A percentile compares a stretch with the other conserved stretches of the same genome.
phyloP scores from a whole-genome alignment of 1,139 yeast genomes.

The Suhomyces chickasaworum region DNA sequence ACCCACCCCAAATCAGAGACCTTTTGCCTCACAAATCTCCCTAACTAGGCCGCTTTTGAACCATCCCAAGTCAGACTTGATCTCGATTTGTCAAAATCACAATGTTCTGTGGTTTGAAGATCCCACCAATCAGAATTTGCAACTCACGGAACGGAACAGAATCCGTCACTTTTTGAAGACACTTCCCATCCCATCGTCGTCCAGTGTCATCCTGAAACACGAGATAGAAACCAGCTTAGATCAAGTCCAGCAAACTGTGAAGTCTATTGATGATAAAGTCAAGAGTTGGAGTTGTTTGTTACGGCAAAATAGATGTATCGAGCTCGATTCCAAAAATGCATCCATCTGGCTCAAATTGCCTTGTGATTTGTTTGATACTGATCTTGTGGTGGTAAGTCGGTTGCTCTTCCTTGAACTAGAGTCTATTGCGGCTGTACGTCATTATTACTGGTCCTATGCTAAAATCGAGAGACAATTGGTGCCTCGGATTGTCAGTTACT shows the following conservation, averaged over 20 bases:
- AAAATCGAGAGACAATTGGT: constrained; percentile 38
- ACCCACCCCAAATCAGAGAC: constrained; percentile 26
- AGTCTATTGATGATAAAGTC: constrained; percentile 1
- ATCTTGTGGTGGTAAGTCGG: constrained; percentile 30
- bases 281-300: neutral
- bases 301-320: neutral
- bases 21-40: constrained; percentile 3
- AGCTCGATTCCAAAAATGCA: constrained; percentile 13
- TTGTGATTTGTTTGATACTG: constrained; percentile 12
- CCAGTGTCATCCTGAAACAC: neutral
- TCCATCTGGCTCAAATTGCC: constrained; percentile 12
- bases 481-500: constrained; percentile 24
- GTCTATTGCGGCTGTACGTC: constrained; percentile 41
- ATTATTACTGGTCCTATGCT: constrained; percentile 51
- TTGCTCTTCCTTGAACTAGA: constrained; percentile 35
- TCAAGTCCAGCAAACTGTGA: constrained; percentile 3
- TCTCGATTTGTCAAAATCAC: constrained; percentile 44
- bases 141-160: constrained; percentile 58
- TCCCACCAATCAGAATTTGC: constrained; percentile 55
- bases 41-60: constrained; percentile 58
- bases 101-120: constrained; percentile 68
- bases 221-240: constrained; percentile 1
- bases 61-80: constrained; percentile 46
- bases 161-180: constrained; percentile 34
- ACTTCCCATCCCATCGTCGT: neutral